phyloP scores from a whole-genome alignment of 768 basidiomycete genomes.

The Lactarius akahatsu region DNA sequence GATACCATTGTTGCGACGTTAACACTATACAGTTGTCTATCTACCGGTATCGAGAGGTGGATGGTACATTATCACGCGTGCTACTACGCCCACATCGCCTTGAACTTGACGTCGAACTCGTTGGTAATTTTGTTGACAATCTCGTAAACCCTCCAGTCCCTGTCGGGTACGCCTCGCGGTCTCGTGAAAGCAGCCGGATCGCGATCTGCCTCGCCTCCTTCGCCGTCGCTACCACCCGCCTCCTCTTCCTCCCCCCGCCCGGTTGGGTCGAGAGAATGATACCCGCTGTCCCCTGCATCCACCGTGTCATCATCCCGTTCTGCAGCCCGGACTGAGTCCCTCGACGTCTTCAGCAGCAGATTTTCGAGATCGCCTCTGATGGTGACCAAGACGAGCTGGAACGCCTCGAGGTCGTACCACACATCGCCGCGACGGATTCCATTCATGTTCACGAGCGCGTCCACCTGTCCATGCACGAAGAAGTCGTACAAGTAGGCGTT shows the following conservation, averaged over 20 bases:
- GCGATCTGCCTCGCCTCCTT: constrained; percentile 1
- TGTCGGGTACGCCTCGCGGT: constrained; percentile 43
- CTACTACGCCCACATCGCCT: constrained; percentile 50
- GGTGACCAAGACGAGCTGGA: constrained; percentile 49
- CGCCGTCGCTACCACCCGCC: constrained; percentile 26
- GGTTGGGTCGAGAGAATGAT: constrained; percentile 35
- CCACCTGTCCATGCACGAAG: constrained; percentile 60
- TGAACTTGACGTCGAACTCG: constrained; percentile 61
- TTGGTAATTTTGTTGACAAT: constrained; percentile 44
- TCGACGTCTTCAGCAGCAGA: constrained; percentile 38
- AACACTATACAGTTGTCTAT: background rate
- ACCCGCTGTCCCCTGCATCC: constrained; percentile 38
- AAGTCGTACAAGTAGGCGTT: constrained; percentile 60
- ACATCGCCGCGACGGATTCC: constrained; percentile 59
- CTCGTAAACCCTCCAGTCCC: constrained; percentile 57
- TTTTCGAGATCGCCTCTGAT: constrained; percentile 52
- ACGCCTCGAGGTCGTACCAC: constrained; percentile 66
- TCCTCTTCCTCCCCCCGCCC: constrained; percentile 34
- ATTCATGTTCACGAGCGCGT: constrained; percentile 50
- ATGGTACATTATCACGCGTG: no score
- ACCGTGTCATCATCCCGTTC: constrained; percentile 28
- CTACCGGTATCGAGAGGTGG: background rate
- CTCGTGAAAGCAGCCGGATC: constrained; percentile 31
- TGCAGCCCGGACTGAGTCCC: constrained; percentile 19
- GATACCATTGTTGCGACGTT: background rate